Conservation (phyloP, 176 grass and related monocot genomes). For the Rhynchospora breviuscula region DNA sequence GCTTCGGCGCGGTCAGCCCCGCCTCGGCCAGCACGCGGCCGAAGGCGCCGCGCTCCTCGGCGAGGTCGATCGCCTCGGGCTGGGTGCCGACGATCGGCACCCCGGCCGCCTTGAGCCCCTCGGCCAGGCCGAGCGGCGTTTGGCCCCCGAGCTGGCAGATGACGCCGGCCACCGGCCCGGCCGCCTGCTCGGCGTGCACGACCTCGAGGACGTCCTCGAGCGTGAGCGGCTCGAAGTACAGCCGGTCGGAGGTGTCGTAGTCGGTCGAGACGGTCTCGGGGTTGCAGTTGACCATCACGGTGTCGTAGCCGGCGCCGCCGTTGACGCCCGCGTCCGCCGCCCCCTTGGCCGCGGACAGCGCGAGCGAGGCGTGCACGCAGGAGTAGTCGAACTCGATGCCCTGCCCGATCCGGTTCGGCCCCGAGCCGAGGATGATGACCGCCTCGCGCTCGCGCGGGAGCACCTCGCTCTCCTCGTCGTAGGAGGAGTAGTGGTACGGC, state of each 20-base stretch:
- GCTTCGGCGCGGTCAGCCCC: conserved; percentile 61
- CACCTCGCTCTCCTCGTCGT: conserved; percentile 77
- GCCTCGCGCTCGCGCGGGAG: conserved; percentile 59
- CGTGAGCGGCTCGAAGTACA: conserved; percentile 83
- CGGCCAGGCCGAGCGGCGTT: conserved; percentile 77
- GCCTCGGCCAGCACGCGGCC: conserved; percentile 74
- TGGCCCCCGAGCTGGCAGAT: conserved; percentile 81
- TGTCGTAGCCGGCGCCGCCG: conserved; percentile 70
- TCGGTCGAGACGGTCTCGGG: conserved; percentile 88
- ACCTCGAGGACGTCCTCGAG: conserved; percentile 77
- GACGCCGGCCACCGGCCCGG: no score
- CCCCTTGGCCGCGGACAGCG: no score
- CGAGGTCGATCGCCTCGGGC: conserved; percentile 83
- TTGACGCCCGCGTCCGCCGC: no score
- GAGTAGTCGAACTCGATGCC: conserved; percentile 89
- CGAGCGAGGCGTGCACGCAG: conserved; percentile 79
- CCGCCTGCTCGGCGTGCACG: conserved; percentile 61
- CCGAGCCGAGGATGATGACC: conserved; percentile 81
- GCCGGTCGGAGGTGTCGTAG: conserved; percentile 68
- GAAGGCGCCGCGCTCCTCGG: conserved; percentile 75
- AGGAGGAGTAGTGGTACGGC: no score
- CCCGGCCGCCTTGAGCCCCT: conserved; percentile 39
- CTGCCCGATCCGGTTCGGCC: conserved; percentile 79
- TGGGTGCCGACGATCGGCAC: conserved; percentile 83
- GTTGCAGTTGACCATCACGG: conserved; percentile 92